phyloP scores from a whole-genome alignment of 2,329 filamentous ascomycete species.

The Sarocladium brachiariae region DNA sequence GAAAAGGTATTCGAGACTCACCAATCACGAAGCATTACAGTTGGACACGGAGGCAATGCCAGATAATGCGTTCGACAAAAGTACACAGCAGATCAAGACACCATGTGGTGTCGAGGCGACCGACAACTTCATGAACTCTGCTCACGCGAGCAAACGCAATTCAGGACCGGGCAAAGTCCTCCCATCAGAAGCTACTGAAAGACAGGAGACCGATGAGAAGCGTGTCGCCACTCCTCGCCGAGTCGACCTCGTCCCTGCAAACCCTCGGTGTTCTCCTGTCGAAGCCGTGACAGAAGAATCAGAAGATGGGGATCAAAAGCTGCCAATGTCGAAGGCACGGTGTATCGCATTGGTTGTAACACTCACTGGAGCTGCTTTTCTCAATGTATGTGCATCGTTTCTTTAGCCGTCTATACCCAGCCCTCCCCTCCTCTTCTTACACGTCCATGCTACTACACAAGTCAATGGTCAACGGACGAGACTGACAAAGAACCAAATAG shows the following conservation, averaged over 20 bases:
- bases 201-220: neutral
- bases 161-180: no score
- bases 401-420: constrained; percentile 2
- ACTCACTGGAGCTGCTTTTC: constrained; percentile 47
- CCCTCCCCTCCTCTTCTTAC: constrained; percentile 10
- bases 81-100: no score
- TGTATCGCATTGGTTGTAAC: constrained; percentile 49
- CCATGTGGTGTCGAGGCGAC: no score
- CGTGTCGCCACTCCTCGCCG: neutral
- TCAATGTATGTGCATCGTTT: constrained; percentile 35
- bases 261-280: neutral
- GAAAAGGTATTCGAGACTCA: no score
- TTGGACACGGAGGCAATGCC: no score
- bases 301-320: constrained; percentile 17
- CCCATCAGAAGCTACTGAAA: no score
- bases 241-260: neutral
- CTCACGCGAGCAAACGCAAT: no score
- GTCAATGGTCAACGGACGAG: no score
- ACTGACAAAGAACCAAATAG: constrained; percentile 22
- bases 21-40: no score
- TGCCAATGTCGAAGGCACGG: constrained; percentile 41
- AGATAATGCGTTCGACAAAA: no score
- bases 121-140: no score
- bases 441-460: no score
- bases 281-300: constrained; percentile 12